Conservation (phyloP, 257 asterid species). For the Fraxinus pennsylvanica region DNA sequence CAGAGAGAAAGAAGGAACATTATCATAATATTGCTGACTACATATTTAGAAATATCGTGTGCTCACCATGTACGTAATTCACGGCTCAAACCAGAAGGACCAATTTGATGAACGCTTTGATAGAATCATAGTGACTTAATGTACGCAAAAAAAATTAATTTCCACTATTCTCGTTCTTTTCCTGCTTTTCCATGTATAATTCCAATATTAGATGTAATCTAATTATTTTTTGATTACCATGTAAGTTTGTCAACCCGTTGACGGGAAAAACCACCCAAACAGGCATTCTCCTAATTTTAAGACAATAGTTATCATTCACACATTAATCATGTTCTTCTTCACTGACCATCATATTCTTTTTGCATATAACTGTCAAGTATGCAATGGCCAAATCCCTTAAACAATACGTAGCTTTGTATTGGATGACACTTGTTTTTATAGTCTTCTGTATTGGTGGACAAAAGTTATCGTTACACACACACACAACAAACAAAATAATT, state of each 20-base stretch:
- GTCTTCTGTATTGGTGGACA: background rate
- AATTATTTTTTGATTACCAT: background rate
- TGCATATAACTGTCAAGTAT: background rate
- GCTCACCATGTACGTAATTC: background rate
- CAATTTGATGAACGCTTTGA: background rate
- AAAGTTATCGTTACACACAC: background rate
- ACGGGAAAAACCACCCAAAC: background rate
- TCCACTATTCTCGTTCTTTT: background rate
- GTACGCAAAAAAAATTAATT: background rate
- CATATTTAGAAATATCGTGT: background rate
- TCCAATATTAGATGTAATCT: background rate
- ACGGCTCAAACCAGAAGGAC: background rate
- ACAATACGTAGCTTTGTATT: background rate
- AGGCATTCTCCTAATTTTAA: background rate
- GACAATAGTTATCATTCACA: background rate
- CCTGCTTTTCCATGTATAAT: background rate
- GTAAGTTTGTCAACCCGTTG: background rate
- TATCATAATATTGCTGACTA: background rate
- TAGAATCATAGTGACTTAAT: background rate
- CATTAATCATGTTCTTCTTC: background rate
- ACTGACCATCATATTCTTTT: background rate
- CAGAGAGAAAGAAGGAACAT: slow-evolving; percentile 14
- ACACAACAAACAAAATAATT: background rate
- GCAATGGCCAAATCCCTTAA: background rate
- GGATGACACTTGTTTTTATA: background rate